A percentile compares a stretch with the other conserved stretches of the same genome.
These are phyloP conservation scores for Dryadomyces quercivorus DNA, from an alignment of 2,329 filamentous ascomycete species.

Conservation along the genomic window DNA sequence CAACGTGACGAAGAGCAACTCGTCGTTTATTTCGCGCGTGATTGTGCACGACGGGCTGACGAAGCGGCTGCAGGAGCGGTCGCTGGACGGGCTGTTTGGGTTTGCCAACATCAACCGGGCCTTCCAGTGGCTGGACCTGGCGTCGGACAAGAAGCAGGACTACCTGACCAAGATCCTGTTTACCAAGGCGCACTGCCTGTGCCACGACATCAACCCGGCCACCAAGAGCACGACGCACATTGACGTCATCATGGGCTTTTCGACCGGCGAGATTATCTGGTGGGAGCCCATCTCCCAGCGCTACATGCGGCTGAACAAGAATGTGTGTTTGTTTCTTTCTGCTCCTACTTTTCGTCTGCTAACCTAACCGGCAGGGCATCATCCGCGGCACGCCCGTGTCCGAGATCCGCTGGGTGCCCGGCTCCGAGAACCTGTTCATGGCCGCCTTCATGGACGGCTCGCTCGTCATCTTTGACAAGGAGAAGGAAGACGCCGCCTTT, in stretches of 20 bases:
- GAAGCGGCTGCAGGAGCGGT: slow-evolving; percentile 70
- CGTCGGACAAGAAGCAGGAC: slow-evolving; percentile 66
- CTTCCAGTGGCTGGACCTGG: slow-evolving; percentile 91
- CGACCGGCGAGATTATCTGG: slow-evolving; percentile 95
- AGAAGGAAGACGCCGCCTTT: slow-evolving; percentile 81
- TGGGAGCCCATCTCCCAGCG: slow-evolving; percentile 95
- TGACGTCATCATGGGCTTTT: slow-evolving; percentile 91
- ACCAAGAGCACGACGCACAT: slow-evolving; percentile 73
- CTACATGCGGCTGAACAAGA: slow-evolving; percentile 93
- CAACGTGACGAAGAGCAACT: slow-evolving; percentile 97
- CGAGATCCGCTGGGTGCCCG: slow-evolving; percentile 85
- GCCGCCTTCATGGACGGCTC: slow-evolving; percentile 87
- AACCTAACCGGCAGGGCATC: slow-evolving; percentile 45
- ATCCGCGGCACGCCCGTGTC: slow-evolving; percentile 80
- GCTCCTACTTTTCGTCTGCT: not conserved
- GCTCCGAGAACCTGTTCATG: slow-evolving; percentile 85
- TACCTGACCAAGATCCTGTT: slow-evolving; percentile 94
- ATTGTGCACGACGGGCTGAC: slow-evolving; percentile 74
- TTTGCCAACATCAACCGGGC: slow-evolving; percentile 95
- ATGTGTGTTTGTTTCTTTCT: slow-evolving; percentile 44
- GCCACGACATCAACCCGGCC: slow-evolving; percentile 78
- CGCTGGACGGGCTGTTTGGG: slow-evolving; percentile 67
- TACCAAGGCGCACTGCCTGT: slow-evolving; percentile 89
- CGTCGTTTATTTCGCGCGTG: slow-evolving; percentile 93
- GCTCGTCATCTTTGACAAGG: slow-evolving; percentile 91